These are phyloP conservation scores for Eimeria falciformis DNA, from an alignment of 169 alveolate species.

Conservation along the genomic window DNA sequence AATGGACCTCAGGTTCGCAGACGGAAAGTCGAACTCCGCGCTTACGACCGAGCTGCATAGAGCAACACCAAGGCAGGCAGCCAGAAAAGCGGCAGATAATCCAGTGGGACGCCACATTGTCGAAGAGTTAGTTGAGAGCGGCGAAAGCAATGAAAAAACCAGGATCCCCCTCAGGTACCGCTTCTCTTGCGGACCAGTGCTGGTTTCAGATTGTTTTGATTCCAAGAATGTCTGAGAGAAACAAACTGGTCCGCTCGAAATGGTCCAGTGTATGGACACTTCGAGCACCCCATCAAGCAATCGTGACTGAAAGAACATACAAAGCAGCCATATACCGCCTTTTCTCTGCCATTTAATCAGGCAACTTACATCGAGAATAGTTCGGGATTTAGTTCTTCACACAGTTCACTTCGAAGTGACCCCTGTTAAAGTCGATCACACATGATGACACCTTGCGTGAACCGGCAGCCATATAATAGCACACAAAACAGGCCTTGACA, in stretches of 20 bases:
- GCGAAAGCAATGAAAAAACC: conserved; percentile 28
- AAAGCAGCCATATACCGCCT: no score
- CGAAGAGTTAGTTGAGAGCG: background rate
- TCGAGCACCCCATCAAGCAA: background rate
- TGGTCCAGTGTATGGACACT: conserved; percentile 61
- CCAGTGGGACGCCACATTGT: conserved; percentile 73
- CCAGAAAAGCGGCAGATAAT: conserved; percentile 52
- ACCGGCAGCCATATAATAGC: no score
- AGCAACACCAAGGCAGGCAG: conserved; percentile 61
- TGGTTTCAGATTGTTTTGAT: conserved; percentile 70
- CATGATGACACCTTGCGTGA: no score
- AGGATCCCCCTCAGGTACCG: conserved; percentile 75
- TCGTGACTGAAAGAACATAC: no score
- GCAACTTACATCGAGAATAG: no score
- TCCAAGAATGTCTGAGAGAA: conserved; percentile 25
- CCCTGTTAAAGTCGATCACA: no score
- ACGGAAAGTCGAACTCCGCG: conserved; percentile 69
- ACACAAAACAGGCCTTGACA: no score
- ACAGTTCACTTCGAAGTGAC: no score
- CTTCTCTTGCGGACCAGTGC: conserved; percentile 71
- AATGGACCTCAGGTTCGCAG: conserved; percentile 67
- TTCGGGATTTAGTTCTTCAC: no score
- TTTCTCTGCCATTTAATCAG: no score
- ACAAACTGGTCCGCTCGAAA: conserved; percentile 16
- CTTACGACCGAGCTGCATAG: conserved; percentile 37